Base-by-base conservation (phyloP, 305 asterid genomes). In the Petunia hybrid region DNA sequence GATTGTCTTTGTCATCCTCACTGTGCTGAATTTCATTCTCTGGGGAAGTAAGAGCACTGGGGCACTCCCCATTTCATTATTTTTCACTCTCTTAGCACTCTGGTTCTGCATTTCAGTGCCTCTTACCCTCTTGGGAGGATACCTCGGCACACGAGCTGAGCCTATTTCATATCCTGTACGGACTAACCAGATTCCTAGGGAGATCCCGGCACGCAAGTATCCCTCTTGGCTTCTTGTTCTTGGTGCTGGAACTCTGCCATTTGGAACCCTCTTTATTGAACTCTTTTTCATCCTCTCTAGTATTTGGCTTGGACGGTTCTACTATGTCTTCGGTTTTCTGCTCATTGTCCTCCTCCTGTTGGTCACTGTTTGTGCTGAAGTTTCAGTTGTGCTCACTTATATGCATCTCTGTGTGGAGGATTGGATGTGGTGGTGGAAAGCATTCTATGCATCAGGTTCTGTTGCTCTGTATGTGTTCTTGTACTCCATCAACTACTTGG, bases 341-440 rank as follows among this genome's bases (percentile, higher is more conserved):
- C 89, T 94, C 5, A 84, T 92, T 61, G 97, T 91, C 48, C 84
- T 94, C 38, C 56, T 80, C 36, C 81, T 94, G 84, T 77, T 92
- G 87, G 97, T 92, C 35, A 63, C 87, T 1, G 98, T 94, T 8
- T 94, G 98, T 82, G 98, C 94, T 43, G 97, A 94, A 83, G 95
- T 92, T 77, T 94, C 97, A 1, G 92, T 94, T 51, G 96, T 94
- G 70, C 86, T 94, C 68, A 94, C 97, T 14, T 94, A 92, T 87
- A 92, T 92, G 97, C 97, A 94, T 82, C 91, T 92, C 3, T 94
- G 95, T 42, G 95, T 91, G 12, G 98, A 94, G 91, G 98, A 94
- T 42, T 94, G 97, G 97, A 86, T 87, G 94, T 94, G 98, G 98
- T 94, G 97, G 98, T 94, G 98, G 98, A 94, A 92, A 86, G 92